Conservation (phyloP, 805 yeast species). For the Candida incommunis region DNA sequence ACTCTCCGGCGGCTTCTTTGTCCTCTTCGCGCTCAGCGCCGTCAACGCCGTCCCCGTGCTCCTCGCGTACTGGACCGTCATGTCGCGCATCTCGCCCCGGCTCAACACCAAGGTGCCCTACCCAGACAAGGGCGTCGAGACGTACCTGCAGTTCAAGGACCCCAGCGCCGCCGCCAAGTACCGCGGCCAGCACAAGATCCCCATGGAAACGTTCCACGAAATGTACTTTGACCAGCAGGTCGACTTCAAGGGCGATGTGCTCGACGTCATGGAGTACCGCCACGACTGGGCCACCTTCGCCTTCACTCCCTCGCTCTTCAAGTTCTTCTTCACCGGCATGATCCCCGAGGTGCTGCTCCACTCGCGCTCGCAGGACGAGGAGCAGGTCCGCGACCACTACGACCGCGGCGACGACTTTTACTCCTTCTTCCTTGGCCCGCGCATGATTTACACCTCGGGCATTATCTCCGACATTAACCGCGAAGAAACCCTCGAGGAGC, state of each 20-base stretch:
- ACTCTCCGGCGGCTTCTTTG: conserved; percentile 51
- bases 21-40: conserved; percentile 46
- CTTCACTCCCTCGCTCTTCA: conserved; percentile 65
- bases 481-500: conserved; percentile 52
- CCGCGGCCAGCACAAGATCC: conserved; percentile 62
- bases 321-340: conserved; percentile 71
- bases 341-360: conserved; percentile 89
- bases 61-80: conserved; percentile 69
- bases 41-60: conserved; percentile 54
- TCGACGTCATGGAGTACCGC: conserved; percentile 72
- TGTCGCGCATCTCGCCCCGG: conserved; percentile 69
- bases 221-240: conserved; percentile 74
- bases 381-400: conserved; percentile 89
- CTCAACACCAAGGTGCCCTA: conserved; percentile 60
- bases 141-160: conserved; percentile 72
- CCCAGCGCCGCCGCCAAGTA: conserved; percentile 54
- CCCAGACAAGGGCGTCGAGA: conserved; percentile 66
- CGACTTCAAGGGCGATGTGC: conserved; percentile 73
- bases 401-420: conserved; percentile 95
- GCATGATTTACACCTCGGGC: conserved; percentile 90
- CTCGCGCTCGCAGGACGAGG: conserved; percentile 89
- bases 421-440: conserved; percentile 86
- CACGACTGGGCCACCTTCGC: conserved; percentile 84
- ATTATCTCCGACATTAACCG: conserved; percentile 53
- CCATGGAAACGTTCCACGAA: conserved; percentile 87